Evolutionary conservation across 306 rosid genomes (phyloP).

Genomic region (Prunus persica): DNA sequence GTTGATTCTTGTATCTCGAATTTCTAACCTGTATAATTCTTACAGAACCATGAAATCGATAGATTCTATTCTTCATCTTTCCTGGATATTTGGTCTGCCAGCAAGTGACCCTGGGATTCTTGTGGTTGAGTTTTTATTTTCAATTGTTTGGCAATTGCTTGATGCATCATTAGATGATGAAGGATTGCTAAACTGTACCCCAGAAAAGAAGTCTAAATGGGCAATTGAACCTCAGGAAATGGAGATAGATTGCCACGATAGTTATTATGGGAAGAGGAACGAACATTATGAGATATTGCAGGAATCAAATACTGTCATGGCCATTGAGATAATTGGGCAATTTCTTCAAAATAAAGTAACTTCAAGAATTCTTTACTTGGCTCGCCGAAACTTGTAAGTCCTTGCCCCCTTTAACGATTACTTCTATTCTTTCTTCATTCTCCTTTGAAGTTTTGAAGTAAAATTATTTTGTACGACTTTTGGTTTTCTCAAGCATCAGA

Average conservation of each 20-base stretch:
- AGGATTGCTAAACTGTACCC: conserved; percentile 65
- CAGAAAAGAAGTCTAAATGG: conserved; percentile 75
- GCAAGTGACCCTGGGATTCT: conserved; percentile 77
- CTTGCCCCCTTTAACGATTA: conserved; percentile 8
- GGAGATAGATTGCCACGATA: conserved; percentile 61
- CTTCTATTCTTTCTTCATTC: conserved; percentile 2
- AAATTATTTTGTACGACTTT: conserved; percentile 6
- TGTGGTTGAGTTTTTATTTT: conserved; percentile 79
- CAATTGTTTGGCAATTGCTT: conserved; percentile 81
- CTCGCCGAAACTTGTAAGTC: conserved; percentile 71
- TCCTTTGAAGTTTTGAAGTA: background rate
- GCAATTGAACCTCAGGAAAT: conserved; percentile 55
- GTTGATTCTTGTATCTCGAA: conserved; percentile 13
- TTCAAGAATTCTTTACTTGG: conserved; percentile 72
- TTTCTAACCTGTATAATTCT: conserved; percentile 30
- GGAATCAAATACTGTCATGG: conserved; percentile 60
- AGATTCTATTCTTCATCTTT: conserved; percentile 71
- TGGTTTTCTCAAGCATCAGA: background rate
- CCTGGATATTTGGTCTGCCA: conserved; percentile 57
- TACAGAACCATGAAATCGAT: conserved; percentile 81
- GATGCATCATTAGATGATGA: conserved; percentile 88
- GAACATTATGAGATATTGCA: conserved; percentile 54
- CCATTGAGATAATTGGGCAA: conserved; percentile 73
- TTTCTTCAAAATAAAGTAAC: conserved; percentile 66
- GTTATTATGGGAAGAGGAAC: conserved; percentile 47